A percentile compares a stretch with the other conserved stretches of the same genome.
phyloP scores from a whole-genome alignment of 2,329 filamentous ascomycete genomes.

The Hypoxylon sp. region DNA sequence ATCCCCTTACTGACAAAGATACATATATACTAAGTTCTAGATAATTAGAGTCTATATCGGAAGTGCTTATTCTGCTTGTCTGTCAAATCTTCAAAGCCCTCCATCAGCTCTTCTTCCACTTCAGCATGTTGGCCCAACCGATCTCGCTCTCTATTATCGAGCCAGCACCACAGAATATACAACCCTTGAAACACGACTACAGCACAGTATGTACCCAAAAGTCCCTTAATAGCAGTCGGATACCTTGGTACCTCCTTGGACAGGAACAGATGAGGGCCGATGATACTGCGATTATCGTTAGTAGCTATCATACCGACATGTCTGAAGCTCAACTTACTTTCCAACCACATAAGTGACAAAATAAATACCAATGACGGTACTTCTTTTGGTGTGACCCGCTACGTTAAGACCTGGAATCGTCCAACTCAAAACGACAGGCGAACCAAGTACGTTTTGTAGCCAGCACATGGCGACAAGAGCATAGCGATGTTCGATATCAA shows the following conservation, averaged over 20 bases:
- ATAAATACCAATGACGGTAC: conserved; percentile 58
- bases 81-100: conserved; percentile 38
- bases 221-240: conserved; percentile 36
- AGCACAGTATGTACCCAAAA: conserved; percentile 35
- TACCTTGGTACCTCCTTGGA: conserved; percentile 31
- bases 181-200: conserved; percentile 29
- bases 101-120: conserved; percentile 30
- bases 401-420: conserved; percentile 57
- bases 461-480: conserved; percentile 62
- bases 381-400: conserved; percentile 61
- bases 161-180: conserved; percentile 36
- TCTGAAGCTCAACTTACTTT: conserved; percentile 43
- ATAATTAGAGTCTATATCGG: conserved; percentile 31
- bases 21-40: too few species aligned
- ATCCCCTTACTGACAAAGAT: too few species aligned
- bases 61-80: conserved; percentile 40
- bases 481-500: conserved; percentile 54
- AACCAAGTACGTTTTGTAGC: conserved; percentile 60
- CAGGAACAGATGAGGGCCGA: conserved; percentile 48
- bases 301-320: neutral
- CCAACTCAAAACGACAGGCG: conserved; percentile 61
- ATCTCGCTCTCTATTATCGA: conserved; percentile 33
- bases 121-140: conserved; percentile 22
- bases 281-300: conserved; percentile 25
- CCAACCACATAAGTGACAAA: conserved; percentile 59